A percentile compares a stretch with the other conserved stretches of the same genome.
Evolutionary conservation across 352 stramenopile species (phyloP).

Genomic region (Phytopythium helicoides): DNA sequence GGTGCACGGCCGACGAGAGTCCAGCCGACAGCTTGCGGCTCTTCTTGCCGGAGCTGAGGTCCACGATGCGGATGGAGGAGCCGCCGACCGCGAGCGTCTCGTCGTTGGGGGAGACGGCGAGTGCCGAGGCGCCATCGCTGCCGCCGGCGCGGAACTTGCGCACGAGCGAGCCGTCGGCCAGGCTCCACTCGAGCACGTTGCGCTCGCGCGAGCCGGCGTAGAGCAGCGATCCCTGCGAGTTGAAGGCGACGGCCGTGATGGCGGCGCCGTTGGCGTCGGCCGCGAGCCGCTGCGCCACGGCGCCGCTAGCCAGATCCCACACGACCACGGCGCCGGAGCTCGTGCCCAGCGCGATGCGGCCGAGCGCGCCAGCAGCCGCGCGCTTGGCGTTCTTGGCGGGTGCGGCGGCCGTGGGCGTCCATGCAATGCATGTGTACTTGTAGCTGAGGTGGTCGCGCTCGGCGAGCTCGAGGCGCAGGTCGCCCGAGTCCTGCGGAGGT

Average conservation of each 20-base stretch:
- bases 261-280: constrained; percentile 42
- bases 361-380: constrained; percentile 31
- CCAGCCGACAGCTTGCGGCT: constrained; percentile 71
- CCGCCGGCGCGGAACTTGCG: constrained; percentile 62
- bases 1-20: constrained; percentile 65
- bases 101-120: constrained; percentile 62
- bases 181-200: constrained; percentile 76
- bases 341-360: constrained; percentile 69
- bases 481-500: constrained; percentile 36
- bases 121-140: constrained; percentile 51
- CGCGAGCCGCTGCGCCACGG: constrained; percentile 61
- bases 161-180: constrained; percentile 44
- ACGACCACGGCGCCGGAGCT: constrained; percentile 63
- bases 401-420: constrained; percentile 43
- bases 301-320: constrained; percentile 69
- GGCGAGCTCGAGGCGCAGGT: constrained; percentile 72
- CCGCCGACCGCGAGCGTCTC: constrained; percentile 65
- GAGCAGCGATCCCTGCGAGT: constrained; percentile 58
- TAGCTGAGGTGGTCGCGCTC: constrained; percentile 84
- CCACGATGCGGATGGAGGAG: constrained; percentile 68
- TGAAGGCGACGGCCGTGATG: constrained; percentile 70
- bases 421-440: constrained; percentile 76
- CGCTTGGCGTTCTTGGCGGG: constrained; percentile 44
- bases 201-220: constrained; percentile 74
- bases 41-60: constrained; percentile 78